phyloP scores from a whole-genome alignment of 2,329 filamentous ascomycete species.

The Leptoxyphium fumago region DNA sequence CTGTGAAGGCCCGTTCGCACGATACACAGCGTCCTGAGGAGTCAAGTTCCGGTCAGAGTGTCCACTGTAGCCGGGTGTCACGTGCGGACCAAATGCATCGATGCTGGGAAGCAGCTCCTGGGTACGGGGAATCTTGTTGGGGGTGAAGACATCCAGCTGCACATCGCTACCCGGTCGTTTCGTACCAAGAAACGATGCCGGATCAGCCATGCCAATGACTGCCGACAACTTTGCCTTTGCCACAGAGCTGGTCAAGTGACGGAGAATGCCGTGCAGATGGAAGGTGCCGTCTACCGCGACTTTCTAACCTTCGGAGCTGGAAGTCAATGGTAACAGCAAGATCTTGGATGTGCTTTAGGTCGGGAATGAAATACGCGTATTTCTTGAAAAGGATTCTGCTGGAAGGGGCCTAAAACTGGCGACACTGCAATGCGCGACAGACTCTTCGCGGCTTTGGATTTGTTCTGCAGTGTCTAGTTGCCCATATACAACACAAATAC shows the following conservation, averaged over 20 bases:
- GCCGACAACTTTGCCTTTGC: too few species aligned
- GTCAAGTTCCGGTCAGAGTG: background rate
- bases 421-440: too few species aligned
- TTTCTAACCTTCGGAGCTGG: too few species aligned
- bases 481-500: too few species aligned
- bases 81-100: conserved; percentile 1
- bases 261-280: conserved; percentile 6
- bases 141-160: conserved; percentile 1
- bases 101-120: conserved; percentile 2
- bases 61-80: background rate
- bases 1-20: background rate
- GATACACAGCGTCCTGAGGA: background rate
- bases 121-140: conserved; percentile 2
- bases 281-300: conserved; percentile 7
- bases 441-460: too few species aligned
- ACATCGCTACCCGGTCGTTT: conserved; percentile 12
- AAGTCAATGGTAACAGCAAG: too few species aligned
- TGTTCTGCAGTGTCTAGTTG: too few species aligned
- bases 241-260: background rate
- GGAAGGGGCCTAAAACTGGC: too few species aligned
- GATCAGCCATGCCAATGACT: too few species aligned
- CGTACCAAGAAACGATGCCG: background rate
- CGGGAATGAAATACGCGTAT: too few species aligned
- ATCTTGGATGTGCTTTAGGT: too few species aligned
- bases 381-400: too few species aligned